Evolutionary conservation across 257 asterid species (phyloP), one percentile per base, ranked within the genome.

Genomic region (Verbascum thapsus): DNA sequence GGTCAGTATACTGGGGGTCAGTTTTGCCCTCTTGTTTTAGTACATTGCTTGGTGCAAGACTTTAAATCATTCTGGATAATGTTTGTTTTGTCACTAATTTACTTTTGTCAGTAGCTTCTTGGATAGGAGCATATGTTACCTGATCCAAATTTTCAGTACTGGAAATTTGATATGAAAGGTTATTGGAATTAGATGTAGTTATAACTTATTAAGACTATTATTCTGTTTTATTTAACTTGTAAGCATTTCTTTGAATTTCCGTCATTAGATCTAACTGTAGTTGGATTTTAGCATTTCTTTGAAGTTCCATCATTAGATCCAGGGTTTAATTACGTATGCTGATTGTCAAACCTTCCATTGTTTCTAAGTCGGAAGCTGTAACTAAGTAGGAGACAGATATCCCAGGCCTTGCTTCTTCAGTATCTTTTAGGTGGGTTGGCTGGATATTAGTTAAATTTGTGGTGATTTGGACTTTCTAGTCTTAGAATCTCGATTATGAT

Each of bases 291-390:
- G n/a, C n/a, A n/a, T n/a, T n/a, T 49, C 55, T 8, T 49, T 45
- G 52, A 23, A 45, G n/a, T n/a, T n/a, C n/a, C n/a, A n/a, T n/a
- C n/a, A n/a, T n/a, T n/a, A n/a, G n/a, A n/a, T n/a, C n/a, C n/a
- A n/a, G n/a, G n/a, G n/a, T n/a, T n/a, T n/a, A n/a, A n/a, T n/a
- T n/a, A n/a, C n/a, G n/a, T n/a, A n/a, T n/a, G n/a, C n/a, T n/a
- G n/a, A n/a, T n/a, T n/a, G 2, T 19, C 26, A 3, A 13, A 2
- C 30, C 55, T 9, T 0, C n/a, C 15, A 49, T 49, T 49, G 32
- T 49, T 49, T 20, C 55, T 40, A 49, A 18, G 4, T 49, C n/a
- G 55, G 20, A 49, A n/a, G 30, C 34, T 49, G 26, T 15, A 47
- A 16, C 55, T 9, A 20, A 49, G 32, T 20, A 49, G 22, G 55